Conservation (phyloP, 495 filamentous ascomycete genomes). For the Talaromyces thailandensis region DNA sequence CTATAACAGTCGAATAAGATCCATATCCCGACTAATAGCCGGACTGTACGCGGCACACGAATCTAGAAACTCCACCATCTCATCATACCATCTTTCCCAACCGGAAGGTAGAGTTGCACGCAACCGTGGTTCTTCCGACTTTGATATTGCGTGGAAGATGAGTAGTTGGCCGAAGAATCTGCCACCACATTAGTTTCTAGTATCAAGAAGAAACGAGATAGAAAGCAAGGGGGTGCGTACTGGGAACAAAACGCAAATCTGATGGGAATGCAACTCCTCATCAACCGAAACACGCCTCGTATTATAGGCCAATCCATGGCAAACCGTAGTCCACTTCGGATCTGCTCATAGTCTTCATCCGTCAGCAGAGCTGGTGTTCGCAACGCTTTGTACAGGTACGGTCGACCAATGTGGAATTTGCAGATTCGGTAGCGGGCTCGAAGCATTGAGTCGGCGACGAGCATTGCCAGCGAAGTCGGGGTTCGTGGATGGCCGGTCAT, state of each 20-base stretch:
- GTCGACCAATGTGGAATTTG: constrained; percentile 40
- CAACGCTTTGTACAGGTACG: constrained; percentile 40
- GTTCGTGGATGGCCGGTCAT: constrained; percentile 13
- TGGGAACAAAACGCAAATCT: constrained; percentile 41
- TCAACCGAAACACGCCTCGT: constrained; percentile 32
- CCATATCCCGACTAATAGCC: constrained; percentile 35
- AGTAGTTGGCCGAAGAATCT: constrained; percentile 42
- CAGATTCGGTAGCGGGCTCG: constrained; percentile 35
- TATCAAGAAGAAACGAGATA: not conserved
- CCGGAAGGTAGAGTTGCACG: constrained; percentile 28
- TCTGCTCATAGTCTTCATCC: constrained; percentile 37
- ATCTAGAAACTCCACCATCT: constrained; percentile 37
- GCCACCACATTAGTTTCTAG: not conserved
- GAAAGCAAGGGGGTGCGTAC: constrained; percentile 14
- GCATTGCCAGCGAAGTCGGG: constrained; percentile 27
- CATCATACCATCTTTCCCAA: constrained; percentile 38
- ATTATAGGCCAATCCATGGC: constrained; percentile 39
- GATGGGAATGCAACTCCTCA: constrained; percentile 41
- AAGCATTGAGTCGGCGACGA: constrained; percentile 39
- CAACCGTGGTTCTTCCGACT: constrained; percentile 28
- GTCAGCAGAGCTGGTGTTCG: constrained; percentile 28
- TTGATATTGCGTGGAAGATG: constrained; percentile 37
- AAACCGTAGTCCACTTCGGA: constrained; percentile 31
- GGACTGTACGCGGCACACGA: constrained; percentile 32
- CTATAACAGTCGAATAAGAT: constrained; percentile 27